These are phyloP conservation scores for Yarrowia alimentaria DNA, from an alignment of 805 yeast species.

Conservation along the genomic window DNA sequence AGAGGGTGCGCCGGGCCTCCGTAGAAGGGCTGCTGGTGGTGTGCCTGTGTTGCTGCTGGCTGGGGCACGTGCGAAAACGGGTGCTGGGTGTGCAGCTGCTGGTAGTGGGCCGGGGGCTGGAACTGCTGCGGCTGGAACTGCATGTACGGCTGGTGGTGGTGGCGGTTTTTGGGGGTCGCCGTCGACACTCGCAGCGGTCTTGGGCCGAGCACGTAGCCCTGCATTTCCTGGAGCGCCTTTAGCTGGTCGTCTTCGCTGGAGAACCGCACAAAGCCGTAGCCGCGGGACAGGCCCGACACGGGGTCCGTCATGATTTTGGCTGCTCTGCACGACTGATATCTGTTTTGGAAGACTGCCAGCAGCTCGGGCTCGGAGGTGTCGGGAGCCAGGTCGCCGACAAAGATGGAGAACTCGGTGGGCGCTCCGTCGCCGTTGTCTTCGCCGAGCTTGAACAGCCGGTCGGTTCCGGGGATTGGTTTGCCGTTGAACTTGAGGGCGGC, in stretches of 20 bases:
- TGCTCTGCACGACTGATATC: slow-evolving; percentile 69
- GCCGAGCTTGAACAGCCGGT: slow-evolving; percentile 60
- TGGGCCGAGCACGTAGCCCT: slow-evolving; percentile 67
- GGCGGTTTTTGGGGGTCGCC: slow-evolving; percentile 54
- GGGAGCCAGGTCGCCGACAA: slow-evolving; percentile 80
- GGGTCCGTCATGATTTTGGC: slow-evolving; percentile 79
- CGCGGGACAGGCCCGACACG: slow-evolving; percentile 66
- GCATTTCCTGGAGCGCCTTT: slow-evolving; percentile 75
- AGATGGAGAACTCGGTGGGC: slow-evolving; percentile 60
- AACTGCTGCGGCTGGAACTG: slow-evolving; percentile 25
- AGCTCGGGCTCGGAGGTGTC: slow-evolving; percentile 68
- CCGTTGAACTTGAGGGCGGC: slow-evolving; percentile 70
- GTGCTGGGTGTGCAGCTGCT: slow-evolving; percentile 26
- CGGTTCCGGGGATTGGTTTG: slow-evolving; percentile 59
- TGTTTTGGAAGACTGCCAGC: slow-evolving; percentile 61
- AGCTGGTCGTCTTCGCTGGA: slow-evolving; percentile 62
- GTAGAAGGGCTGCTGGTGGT: slow-evolving; percentile 29
- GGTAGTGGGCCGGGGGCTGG: slow-evolving; percentile 28
- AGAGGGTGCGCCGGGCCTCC: slow-evolving; percentile 40
- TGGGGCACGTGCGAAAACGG: slow-evolving; percentile 20
- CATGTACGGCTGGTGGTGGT: slow-evolving; percentile 31
- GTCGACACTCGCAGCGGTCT: slow-evolving; percentile 76
- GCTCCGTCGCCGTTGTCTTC: slow-evolving; percentile 37
- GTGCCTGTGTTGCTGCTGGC: slow-evolving; percentile 29
- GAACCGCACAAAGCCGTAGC: slow-evolving; percentile 89